Evolutionary conservation across 768 basidiomycete genomes (phyloP).

Genomic region (Holtermanniella nyarrowii): DNA sequence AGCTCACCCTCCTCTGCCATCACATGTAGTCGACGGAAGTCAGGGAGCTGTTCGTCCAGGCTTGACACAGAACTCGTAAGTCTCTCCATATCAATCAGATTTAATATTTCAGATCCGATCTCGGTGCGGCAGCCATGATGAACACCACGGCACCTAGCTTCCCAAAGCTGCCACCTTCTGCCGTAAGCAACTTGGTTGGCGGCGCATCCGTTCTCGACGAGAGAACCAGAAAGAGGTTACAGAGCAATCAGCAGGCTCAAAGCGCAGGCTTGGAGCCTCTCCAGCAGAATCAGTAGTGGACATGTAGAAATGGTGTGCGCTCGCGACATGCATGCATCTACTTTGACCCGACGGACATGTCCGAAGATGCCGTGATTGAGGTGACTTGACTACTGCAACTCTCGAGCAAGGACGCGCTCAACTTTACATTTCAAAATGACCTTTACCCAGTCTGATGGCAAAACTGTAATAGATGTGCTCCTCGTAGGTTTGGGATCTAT

Average conservation of each 20-base stretch:
- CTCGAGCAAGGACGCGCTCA: too few species aligned
- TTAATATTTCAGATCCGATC: background rate
- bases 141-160: background rate
- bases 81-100: constrained; percentile 1
- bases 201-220: constrained; percentile 24
- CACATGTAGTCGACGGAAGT: constrained; percentile 17
- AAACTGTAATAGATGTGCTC: constrained; percentile 18
- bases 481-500: constrained; percentile 33
- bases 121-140: background rate
- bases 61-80: constrained; percentile 2
- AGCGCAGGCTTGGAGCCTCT: background rate
- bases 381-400: too few species aligned
- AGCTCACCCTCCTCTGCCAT: constrained; percentile 24
- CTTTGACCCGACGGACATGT: background rate
- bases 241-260: background rate
- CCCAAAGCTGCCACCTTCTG: constrained; percentile 12
- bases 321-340: background rate
- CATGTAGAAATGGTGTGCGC: background rate
- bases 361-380: background rate
- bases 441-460: background rate
- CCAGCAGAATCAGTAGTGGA: too few species aligned
- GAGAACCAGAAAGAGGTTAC: constrained; percentile 14
- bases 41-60: constrained; percentile 7
- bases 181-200: constrained; percentile 3
- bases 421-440: background rate